Evolutionary conservation across 306 rosid species (phyloP), one percentile per base, ranked within the genome.

Genomic region (Citrullus colocynthis): DNA sequence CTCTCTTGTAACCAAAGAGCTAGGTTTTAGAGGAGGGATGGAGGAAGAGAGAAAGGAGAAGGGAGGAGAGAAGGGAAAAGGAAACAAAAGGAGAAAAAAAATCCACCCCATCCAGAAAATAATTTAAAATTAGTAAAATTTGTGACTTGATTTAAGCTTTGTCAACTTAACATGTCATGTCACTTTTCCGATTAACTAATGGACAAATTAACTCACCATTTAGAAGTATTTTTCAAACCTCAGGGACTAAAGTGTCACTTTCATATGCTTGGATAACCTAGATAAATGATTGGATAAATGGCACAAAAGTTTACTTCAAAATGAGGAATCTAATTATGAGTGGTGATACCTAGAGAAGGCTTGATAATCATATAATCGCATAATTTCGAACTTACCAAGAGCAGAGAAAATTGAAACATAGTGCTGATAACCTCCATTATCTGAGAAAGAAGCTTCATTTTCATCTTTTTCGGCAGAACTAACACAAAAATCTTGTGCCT

Each of bases 331-430:
- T 21, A 73, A 51, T 21, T 71, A 71, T 48, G 21, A 51, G 37
- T 13, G 32, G 59, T 28, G 9, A 16, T 49, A 48, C 9, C 16
- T 49, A 72, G 21, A 79, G 77, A 30, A 39, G 14, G 44, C 59
- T 34, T 44, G 28, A 57, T 10, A 30, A 36, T 59, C 52, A 42
- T 28, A 39, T 20, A 59, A 18, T 76, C 15, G 60, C 30, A 56
- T 73, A 75, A 81, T n/a, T 77, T 8, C 54, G 63, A 80, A 78
- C 89, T 83, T 79, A 91, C 96, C 85, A 58, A 91, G 90, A 54
- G 82, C 84, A 77, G 83, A 37, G 20, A 90, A 88, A 82, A 71
- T 62, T 20, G 85, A 71, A 83, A 80, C 77, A 77, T 81, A 84
- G 59, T 81, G 83, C 77, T 79, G 75, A 79, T 81, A 81, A 69